Conservation (phyloP, 2,329 filamentous ascomycete genomes). For the Truncatella angustata region DNA sequence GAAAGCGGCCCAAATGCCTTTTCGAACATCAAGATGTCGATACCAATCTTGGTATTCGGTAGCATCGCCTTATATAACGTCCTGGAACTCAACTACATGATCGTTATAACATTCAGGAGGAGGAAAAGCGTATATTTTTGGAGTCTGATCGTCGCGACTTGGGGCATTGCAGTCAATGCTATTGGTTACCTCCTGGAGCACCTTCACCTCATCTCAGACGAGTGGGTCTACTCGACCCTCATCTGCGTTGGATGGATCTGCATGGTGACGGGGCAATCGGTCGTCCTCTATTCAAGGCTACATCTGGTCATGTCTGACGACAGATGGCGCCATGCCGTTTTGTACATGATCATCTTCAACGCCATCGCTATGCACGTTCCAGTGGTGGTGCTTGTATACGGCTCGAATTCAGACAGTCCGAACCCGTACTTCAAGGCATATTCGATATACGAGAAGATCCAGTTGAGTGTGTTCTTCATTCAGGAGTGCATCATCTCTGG, state of each 20-base stretch:
- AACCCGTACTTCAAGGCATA: constrained; percentile 19
- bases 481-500: constrained; percentile 28
- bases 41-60: constrained; percentile 35
- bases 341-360: constrained; percentile 22
- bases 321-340: constrained; percentile 20
- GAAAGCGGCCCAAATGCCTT: not conserved
- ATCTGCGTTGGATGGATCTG: constrained; percentile 30
- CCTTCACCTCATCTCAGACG: constrained; percentile 27
- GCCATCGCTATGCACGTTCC: constrained; percentile 16
- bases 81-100: constrained; percentile 27
- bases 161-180: constrained; percentile 28
- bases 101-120: constrained; percentile 29
- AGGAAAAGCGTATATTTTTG: constrained; percentile 31
- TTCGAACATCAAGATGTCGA: constrained; percentile 14
- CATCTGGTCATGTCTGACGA: constrained; percentile 26
- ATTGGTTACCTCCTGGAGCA: constrained; percentile 31
- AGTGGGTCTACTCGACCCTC: constrained; percentile 22
- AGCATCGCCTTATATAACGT: constrained; percentile 34
- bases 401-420: constrained; percentile 20
- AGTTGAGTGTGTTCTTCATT: constrained; percentile 29
- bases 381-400: not conserved
- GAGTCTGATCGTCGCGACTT: constrained; percentile 25
- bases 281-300: constrained; percentile 30
- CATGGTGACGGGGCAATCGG: constrained; percentile 31
- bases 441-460: constrained; percentile 28